Percentiles rank a stretch among this genome's conserved stretches.
These are phyloP conservation scores for Phytophthora quininea DNA, from an alignment of 352 stramenopile species.

Conservation along the genomic window DNA sequence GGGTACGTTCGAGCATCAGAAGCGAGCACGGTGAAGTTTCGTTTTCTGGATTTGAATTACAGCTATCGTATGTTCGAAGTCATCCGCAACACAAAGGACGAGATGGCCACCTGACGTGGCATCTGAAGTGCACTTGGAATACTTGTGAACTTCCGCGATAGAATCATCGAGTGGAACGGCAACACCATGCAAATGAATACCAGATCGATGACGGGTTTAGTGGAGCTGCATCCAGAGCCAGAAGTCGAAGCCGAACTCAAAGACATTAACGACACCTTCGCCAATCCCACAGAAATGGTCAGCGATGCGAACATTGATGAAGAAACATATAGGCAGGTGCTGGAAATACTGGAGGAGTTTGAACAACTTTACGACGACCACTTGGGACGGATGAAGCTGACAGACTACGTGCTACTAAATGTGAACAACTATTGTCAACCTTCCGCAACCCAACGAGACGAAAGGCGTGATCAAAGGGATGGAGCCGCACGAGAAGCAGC, in stretches of 20 bases:
- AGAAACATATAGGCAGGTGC: not conserved
- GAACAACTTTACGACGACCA: constrained; percentile 1
- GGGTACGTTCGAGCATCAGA: not conserved
- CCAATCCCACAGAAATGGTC: not conserved
- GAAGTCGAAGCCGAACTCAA: not conserved
- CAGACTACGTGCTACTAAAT: constrained; percentile 7
- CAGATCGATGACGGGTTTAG: not conserved
- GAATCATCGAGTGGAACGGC: not conserved
- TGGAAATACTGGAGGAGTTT: constrained; percentile 3
- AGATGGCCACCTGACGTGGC: constrained; percentile 7
- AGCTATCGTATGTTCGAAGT: not conserved
- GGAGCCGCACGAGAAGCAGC: too few relatives aligned
- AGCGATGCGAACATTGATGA: not conserved
- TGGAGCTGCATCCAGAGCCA: not conserved
- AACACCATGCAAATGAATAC: not conserved
- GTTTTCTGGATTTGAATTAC: constrained; percentile 12
- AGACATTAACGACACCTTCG: constrained; percentile 9
- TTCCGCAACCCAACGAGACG: too few relatives aligned
- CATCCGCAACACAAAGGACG: constrained; percentile 1
- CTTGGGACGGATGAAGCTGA: constrained; percentile 10
- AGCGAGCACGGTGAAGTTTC: constrained; percentile 1
- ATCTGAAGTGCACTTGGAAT: not conserved
- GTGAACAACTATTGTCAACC: too few relatives aligned
- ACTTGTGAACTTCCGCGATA: constrained; percentile 9
- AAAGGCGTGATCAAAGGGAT: too few relatives aligned